Base-by-base conservation (phyloP, 805 yeast species). In the Nakazawaea ernobii region DNA sequence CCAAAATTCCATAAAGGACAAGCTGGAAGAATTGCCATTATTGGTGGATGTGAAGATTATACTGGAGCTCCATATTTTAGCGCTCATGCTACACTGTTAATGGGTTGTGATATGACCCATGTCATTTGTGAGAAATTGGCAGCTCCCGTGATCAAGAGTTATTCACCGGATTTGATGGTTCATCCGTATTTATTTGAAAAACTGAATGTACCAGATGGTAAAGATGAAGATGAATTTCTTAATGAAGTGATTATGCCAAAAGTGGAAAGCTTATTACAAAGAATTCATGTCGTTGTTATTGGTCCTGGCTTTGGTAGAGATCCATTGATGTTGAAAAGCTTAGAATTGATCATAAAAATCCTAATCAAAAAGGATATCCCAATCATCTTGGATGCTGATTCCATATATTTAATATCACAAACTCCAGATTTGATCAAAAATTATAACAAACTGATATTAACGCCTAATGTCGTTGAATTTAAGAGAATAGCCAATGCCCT, bases 291-390 rank as follows among this genome's bases (percentile, higher is more conserved):
- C 7, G 80, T 90, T 27, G 87, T 94, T 1, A 74, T 92, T 35
- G 98, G 98, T 0, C 98, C 98, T 0, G 99, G 98, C 0, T 75
- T 91, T 49, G 99, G 99, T 0, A 71, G 99, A 42, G 96, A 90
- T 60, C 63, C 65, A 4, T 58, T 75, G 32, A 84, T 89, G 88
- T 63, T 84, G 45, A 69, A 73, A 42, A 74, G 84, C 1, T 72
- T 85, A 49, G 71, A 72, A n/a, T 59, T 70, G 29, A 73, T 88
- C 17, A 70, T 90, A 38, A 70, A 70, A 43, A 80, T 79, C 51
- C 74, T 84, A 41, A 77, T 71, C 56, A 67, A 71, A 20, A 68
- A 80, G 39, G 67, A 76, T 33, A 68, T 82, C 36, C 96, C 96
- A 0, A 66, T 94, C 5, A 80, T 94, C 2, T 62, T 94, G 40